Base-by-base conservation (phyloP, 164 flowering plant species). In the Chimonanthus salicifolius region DNA sequence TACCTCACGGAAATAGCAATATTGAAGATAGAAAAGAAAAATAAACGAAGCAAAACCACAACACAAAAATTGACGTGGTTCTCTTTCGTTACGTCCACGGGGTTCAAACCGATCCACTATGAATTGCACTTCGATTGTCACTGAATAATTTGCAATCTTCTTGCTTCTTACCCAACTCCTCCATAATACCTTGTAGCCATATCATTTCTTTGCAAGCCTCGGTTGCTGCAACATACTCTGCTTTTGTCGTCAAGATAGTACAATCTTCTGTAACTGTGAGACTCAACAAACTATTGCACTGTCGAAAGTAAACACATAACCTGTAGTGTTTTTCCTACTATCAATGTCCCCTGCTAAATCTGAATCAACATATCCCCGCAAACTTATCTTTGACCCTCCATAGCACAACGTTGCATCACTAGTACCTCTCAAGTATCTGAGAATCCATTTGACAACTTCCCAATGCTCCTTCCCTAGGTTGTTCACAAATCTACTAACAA, bases 301-400 rank as follows among this genome's bases (percentile, higher is more conserved):
- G 2, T 13, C 69, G 48, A 77, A 33, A 0, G 21, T 50, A 15
- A 72, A 70, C 16, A 72, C 70, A 73, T 68, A 77, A 15, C 76
- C 49, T 1, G 72, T 62, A 44, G 71, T 66, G 9, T 49, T 71
- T 47, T 13, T 58, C 48, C 60, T 66, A 11, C 20, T 67, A 13
- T 76, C 70, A 7, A 51, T 7, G 66, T 66, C 70, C 16, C 62
- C 46, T 48, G 71, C 71, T 21, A 48, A 71, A 45, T 58, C 78
- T 4, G 70, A 64, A 65, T 76, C 58, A 33, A 71, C 49, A 71
- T 71, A 76, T 6, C 74, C 58, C 1, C 49, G 8, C 51, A 51
- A 51, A 8, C 11, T 51, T 9, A 51, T 51, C 15, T 10, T 7
- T 51, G 3, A 51, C 48, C 46, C 62, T 33, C 51, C 33, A 68